Conservation (phyloP, 768 basidiomycete genomes). For the Pluteus cervinus region DNA sequence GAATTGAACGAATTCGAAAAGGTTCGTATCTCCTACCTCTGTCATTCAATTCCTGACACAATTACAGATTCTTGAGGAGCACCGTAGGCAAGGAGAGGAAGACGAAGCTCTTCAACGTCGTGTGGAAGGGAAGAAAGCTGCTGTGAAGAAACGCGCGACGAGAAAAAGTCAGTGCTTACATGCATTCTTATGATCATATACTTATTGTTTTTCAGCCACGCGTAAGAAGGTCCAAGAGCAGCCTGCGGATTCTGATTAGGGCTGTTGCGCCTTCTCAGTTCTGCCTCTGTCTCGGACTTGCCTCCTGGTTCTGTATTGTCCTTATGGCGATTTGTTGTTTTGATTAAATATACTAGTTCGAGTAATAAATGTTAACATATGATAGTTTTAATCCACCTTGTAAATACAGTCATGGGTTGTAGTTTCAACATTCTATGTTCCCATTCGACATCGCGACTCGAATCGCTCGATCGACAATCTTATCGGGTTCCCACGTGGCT, state of each 20-base stretch:
- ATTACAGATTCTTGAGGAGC: conserved; percentile 74
- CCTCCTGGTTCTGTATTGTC: no score
- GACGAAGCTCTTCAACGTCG: conserved; percentile 88
- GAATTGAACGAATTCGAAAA: conserved; percentile 94
- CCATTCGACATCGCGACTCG: no score
- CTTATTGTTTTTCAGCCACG: conserved; percentile 6
- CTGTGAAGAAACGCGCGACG: conserved; percentile 64
- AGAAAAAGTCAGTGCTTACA: conserved; percentile 27
- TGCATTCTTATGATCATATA: not conserved
- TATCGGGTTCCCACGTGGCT: no score
- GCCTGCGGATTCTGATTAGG: conserved; percentile 12
- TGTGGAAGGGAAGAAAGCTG: conserved; percentile 78
- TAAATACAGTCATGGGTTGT: no score
- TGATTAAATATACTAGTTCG: no score
- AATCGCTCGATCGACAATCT: no score
- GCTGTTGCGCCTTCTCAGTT: no score
- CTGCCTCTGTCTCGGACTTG: no score
- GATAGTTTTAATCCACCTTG: no score
- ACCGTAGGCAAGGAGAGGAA: conserved; percentile 81
- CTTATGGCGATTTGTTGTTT: no score
- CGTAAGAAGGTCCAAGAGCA: conserved; percentile 15
- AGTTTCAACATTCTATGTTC: no score
- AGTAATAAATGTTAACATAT: no score
- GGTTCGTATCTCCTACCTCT: conserved; percentile 30
- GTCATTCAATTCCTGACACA: conserved; percentile 1